Conservation (phyloP, 2,329 filamentous ascomycete genomes). For the Ophiostoma australiae region DNA sequence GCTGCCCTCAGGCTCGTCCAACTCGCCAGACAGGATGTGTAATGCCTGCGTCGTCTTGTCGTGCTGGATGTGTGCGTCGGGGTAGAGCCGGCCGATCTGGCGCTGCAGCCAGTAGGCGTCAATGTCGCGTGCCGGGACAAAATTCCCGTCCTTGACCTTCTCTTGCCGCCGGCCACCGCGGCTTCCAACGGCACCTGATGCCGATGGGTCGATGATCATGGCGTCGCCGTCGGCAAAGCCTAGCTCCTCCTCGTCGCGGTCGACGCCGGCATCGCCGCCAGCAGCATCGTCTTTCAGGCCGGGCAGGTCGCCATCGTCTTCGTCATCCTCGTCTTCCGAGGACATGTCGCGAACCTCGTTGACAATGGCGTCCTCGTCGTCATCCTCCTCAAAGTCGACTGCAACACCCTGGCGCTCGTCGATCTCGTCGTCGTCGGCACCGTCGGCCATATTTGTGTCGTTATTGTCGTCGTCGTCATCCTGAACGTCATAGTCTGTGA, state of each 20-base stretch:
- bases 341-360: constrained; percentile 86
- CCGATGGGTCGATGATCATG: constrained; percentile 65
- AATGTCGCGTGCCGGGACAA: constrained; percentile 79
- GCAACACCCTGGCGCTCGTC: constrained; percentile 95
- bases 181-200: constrained; percentile 49
- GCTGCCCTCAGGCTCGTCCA: constrained; percentile 65
- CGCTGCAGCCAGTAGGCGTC: constrained; percentile 97
- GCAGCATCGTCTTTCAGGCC: constrained; percentile 50
- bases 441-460: constrained; percentile 70
- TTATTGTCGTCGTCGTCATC: constrained; percentile 96
- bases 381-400: constrained; percentile 89
- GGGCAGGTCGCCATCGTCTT: constrained; percentile 56
- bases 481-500: constrained; percentile 95
- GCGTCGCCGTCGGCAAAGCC: constrained; percentile 61
- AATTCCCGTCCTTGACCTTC: constrained; percentile 51
- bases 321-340: constrained; percentile 72
- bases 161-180: constrained; percentile 47
- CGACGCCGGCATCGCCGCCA: constrained; percentile 45
- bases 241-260: constrained; percentile 47
- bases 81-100: constrained; percentile 81
- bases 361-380: constrained; percentile 73
- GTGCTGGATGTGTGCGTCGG: constrained; percentile 87
- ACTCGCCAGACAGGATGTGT: constrained; percentile 71
- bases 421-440: constrained; percentile 63
- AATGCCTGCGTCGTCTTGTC: constrained; percentile 86